Conservation (phyloP, 805 yeast species). For the Blastobotrys muscicola region DNA sequence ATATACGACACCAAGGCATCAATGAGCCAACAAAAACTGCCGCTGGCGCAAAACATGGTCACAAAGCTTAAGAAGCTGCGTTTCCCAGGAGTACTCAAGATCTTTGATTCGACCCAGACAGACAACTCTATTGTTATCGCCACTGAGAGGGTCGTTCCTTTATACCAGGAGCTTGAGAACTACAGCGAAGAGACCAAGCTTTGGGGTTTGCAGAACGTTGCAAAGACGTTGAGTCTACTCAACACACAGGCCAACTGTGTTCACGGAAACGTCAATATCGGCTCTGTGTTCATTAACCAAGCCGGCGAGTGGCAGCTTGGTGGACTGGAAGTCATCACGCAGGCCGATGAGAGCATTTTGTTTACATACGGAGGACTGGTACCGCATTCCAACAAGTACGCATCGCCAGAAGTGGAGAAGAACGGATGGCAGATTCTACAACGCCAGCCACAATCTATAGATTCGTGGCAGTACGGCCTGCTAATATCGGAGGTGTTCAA, state of each 20-base stretch:
- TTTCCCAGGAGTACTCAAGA: constrained; percentile 59
- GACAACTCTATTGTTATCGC: constrained; percentile 50
- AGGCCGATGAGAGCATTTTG: constrained; percentile 32
- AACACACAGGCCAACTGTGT: constrained; percentile 47
- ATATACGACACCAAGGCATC: constrained; percentile 43
- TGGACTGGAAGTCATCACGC: constrained; percentile 65
- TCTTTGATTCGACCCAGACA: constrained; percentile 54
- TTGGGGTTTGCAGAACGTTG: constrained; percentile 44
- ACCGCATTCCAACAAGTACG: constrained; percentile 26
- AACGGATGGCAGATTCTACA: constrained; percentile 36
- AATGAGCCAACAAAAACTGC: constrained; percentile 22
- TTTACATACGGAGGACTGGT: constrained; percentile 30
- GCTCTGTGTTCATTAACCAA: constrained; percentile 50
- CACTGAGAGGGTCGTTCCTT: constrained; percentile 57
- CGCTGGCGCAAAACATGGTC: constrained; percentile 37
- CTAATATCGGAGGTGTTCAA: constrained; percentile 42
- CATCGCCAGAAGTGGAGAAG: constrained; percentile 46
- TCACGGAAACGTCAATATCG: constrained; percentile 51
- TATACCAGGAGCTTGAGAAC: constrained; percentile 33
- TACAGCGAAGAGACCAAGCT: constrained; percentile 29
- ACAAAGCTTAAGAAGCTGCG: constrained; percentile 46
- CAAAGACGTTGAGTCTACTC: constrained; percentile 40
- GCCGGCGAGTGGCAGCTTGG: constrained; percentile 78
- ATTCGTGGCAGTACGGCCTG: constrained; percentile 55
- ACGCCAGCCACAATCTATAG: constrained; percentile 31